These are phyloP conservation scores for Cucurbita moschata DNA, from an alignment of 306 rosid species.

Conservation along the genomic window DNA sequence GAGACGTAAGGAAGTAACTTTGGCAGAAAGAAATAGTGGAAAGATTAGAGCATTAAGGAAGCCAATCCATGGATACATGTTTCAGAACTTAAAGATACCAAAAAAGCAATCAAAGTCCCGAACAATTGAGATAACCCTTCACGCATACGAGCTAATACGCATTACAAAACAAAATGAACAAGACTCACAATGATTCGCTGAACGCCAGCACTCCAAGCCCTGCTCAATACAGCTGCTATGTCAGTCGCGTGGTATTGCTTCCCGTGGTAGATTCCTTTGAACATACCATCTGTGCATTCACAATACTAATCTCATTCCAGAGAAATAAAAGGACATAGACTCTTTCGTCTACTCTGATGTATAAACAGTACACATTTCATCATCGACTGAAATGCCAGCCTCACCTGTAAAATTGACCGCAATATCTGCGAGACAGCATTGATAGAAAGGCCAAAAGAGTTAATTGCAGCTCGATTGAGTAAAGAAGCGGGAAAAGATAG, in stretches of 20 bases:
- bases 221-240: conserved; percentile 54
- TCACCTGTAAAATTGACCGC: conserved; percentile 88
- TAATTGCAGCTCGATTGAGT: conserved; percentile 12
- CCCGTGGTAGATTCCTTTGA: conserved; percentile 78
- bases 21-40: neutral
- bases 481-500: neutral
- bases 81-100: neutral
- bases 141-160: neutral
- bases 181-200: conserved; percentile 61
- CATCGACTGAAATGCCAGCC: conserved; percentile 39
- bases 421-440: conserved; percentile 33
- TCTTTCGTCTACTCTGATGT: neutral
- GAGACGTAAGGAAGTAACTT: neutral
- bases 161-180: neutral
- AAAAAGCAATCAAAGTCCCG: neutral
- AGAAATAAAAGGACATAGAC: neutral
- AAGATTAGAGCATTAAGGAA: neutral
- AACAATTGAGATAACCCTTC: neutral
- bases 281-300: conserved; percentile 83
- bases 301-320: neutral
- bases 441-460: neutral
- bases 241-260: conserved; percentile 75
- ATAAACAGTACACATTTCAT: neutral
- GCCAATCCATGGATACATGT: neutral
- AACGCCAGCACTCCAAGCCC: conserved; percentile 91